A percentile compares a stretch with the other conserved stretches of the same genome.
phyloP scores from a whole-genome alignment of 2,329 filamentous ascomycete species.

The Biscogniauxia marginata region DNA sequence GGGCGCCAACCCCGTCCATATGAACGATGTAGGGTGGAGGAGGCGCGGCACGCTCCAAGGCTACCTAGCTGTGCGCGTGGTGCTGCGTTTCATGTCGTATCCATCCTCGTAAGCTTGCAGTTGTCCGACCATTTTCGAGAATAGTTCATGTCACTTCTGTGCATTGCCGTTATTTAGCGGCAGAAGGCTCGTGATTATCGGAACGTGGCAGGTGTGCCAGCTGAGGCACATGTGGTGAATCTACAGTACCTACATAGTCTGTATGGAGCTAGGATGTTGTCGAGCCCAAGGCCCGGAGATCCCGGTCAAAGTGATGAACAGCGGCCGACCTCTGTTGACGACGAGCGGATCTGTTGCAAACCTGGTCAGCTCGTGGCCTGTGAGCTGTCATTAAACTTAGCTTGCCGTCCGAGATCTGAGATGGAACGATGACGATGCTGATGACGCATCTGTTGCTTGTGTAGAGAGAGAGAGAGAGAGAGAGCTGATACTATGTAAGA shows the following conservation, averaged over 20 bases:
- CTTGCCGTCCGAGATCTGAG: not conserved
- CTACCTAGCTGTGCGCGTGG: not conserved
- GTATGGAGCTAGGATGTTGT: not conserved
- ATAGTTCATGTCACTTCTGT: not conserved
- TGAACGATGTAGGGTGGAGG: not conserved
- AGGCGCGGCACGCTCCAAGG: not conserved
- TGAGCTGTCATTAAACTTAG: not conserved
- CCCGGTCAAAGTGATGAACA: not conserved
- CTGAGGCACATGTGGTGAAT: not conserved
- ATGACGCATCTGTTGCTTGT: not conserved
- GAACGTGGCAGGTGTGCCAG: constrained; percentile 1
- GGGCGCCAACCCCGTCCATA: not conserved
- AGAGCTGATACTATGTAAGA: not conserved
- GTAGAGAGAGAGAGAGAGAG: not conserved
- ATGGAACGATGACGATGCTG: not conserved
- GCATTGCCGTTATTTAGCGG: not conserved
- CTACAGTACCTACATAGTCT: not conserved
- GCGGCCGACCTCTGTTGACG: not conserved
- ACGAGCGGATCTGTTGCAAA: not conserved
- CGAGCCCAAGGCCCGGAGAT: not conserved
- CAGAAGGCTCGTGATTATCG: constrained; percentile 1
- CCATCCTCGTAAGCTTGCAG: not conserved
- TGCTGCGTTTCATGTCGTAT: not conserved
- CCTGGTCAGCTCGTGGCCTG: not conserved
- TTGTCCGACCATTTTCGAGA: not conserved